Evolutionary conservation across 2,329 filamentous ascomycete species (phyloP).

Genomic region (Trichoderma arundinaceum): DNA sequence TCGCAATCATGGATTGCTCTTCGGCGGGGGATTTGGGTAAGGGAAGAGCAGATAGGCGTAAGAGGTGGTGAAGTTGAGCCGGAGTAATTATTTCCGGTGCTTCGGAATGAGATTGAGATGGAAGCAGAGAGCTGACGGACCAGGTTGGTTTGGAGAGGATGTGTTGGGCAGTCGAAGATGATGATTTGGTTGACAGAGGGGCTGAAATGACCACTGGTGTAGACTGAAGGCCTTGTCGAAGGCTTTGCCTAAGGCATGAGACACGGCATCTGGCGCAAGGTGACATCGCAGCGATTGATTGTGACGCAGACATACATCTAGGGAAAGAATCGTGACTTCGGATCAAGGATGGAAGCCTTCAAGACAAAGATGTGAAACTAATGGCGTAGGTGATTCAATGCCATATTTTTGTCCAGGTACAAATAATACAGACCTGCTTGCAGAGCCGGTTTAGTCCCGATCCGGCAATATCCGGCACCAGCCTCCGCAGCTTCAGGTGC

Average conservation of each 20-base stretch:
- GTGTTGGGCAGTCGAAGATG: constrained; percentile 40
- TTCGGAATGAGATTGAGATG: constrained; percentile 38
- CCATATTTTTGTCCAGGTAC: neutral
- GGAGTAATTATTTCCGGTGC: constrained; percentile 60
- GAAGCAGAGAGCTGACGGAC: constrained; percentile 78
- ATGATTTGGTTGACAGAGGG: constrained; percentile 33
- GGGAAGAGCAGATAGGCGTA: constrained; percentile 87
- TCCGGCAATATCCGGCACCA: constrained; percentile 17
- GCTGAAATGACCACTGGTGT: constrained; percentile 31
- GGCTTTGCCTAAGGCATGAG: constrained; percentile 37
- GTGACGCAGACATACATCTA: too few relatives aligned
- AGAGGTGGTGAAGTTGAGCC: constrained; percentile 77
- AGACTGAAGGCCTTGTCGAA: constrained; percentile 30
- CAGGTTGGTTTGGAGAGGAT: constrained; percentile 76
- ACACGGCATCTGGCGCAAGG: constrained; percentile 43
- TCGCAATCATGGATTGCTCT: constrained; percentile 73
- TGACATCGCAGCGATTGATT: constrained; percentile 37
- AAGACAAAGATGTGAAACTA: neutral
- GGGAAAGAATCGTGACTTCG: neutral
- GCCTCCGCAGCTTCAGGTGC: neutral
- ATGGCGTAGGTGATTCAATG: neutral
- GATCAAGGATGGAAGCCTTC: neutral
- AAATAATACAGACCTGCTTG: neutral
- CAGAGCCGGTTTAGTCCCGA: constrained; percentile 13
- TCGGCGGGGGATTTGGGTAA: constrained; percentile 66